Conservation (phyloP, 1,139 yeast species). For the Geotrichum siamense region DNA sequence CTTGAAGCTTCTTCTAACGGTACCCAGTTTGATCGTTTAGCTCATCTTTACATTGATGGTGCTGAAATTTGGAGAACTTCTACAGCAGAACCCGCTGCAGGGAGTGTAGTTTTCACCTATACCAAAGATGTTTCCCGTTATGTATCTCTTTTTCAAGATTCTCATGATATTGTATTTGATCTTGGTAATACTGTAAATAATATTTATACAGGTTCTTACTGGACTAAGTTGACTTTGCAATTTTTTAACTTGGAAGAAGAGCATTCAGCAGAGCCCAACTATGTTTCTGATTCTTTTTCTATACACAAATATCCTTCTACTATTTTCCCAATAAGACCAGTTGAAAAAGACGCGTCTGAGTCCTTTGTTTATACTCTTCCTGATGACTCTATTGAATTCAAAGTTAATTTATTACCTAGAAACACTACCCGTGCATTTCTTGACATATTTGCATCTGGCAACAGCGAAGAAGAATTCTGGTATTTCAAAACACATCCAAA, state of each 20-base stretch:
- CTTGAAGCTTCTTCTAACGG: constrained; percentile 56
- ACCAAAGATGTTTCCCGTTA: constrained; percentile 62
- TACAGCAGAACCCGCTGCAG: constrained; percentile 69
- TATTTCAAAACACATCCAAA: constrained; percentile 55
- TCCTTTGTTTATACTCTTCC: constrained; percentile 23
- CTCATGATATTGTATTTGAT: constrained; percentile 52
- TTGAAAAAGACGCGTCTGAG: not conserved
- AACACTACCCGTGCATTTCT: constrained; percentile 55
- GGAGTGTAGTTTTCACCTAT: constrained; percentile 38
- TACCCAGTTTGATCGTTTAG: constrained; percentile 70
- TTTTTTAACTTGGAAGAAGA: constrained; percentile 39
- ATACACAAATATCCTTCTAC: constrained; percentile 15
- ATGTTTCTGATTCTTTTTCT: constrained; percentile 16
- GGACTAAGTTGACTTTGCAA: constrained; percentile 45
- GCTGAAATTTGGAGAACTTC: constrained; percentile 78
- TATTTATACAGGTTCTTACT: constrained; percentile 54
- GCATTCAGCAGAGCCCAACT: constrained; percentile 11
- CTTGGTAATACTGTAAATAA: constrained; percentile 47
- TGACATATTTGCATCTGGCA: constrained; percentile 64
- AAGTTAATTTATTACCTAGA: constrained; percentile 42
- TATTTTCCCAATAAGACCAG: constrained; percentile 18
- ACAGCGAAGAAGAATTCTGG: constrained; percentile 80
- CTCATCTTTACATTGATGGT: constrained; percentile 59
- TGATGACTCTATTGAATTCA: constrained; percentile 21
- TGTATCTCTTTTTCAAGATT: constrained; percentile 42